Percentiles rank a stretch among this genome's conserved stretches.
Evolutionary conservation across 169 alveolate species (phyloP).

Genomic region (Cryptosporidium viatorum): DNA sequence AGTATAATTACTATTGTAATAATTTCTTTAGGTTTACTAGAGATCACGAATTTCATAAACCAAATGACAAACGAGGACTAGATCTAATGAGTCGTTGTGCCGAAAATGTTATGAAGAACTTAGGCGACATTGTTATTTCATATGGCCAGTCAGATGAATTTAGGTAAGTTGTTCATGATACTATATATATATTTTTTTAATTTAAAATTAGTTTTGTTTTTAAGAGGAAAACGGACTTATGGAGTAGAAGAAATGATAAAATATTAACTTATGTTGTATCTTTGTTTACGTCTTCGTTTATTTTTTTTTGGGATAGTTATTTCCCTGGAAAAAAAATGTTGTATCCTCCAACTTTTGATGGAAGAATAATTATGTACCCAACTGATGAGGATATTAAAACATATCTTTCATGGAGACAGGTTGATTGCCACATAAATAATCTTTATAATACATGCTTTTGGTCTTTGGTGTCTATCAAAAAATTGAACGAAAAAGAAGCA

Average conservation of each 20-base stretch:
- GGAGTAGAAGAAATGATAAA: conserved; percentile 87
- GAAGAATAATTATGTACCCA: conserved; percentile 93
- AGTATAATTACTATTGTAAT: background rate
- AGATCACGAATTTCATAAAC: conserved; percentile 91
- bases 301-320: conserved; percentile 84
- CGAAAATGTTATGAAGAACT: conserved; percentile 88
- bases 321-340: conserved; percentile 82
- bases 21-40: conserved; percentile 83
- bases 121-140: conserved; percentile 92
- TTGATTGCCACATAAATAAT: conserved; percentile 95
- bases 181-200: background rate
- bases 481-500: conserved; percentile 84
- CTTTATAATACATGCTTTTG: conserved; percentile 96
- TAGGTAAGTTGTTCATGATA: conserved; percentile 76
- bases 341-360: conserved; percentile 93
- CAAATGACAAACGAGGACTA: conserved; percentile 92
- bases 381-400: conserved; percentile 87
- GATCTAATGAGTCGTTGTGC: conserved; percentile 92
- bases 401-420: conserved; percentile 93
- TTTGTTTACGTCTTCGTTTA: conserved; percentile 91
- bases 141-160: conserved; percentile 95
- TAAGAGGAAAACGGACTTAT: conserved; percentile 83
- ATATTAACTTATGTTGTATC: conserved; percentile 91
- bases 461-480: conserved; percentile 90
- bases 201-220: conserved; percentile 82